Evolutionary conservation across 805 yeast species (phyloP), one percentile per base, ranked within the genome.

Genomic region (Zygotorulaspora sp.): DNA sequence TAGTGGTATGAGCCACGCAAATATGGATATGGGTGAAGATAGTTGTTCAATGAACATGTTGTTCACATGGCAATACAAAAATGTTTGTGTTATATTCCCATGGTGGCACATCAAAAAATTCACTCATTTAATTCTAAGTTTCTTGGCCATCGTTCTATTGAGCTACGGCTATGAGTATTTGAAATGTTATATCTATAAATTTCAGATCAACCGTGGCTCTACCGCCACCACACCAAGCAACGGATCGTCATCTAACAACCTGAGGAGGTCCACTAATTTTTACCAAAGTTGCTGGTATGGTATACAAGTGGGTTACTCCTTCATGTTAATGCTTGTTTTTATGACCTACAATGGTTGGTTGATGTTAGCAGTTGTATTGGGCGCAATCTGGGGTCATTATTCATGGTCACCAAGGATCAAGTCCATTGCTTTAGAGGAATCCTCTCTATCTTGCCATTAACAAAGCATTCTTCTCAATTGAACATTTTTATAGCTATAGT

Each of bases 321-420:
- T 82, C 52, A 63, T 78, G 66, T 63, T 79, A 50, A 84, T 85
- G 95, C 71, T 84, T 48, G 75, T 86, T 0, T 85, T 84, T 50
- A 85, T 85, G 95, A 83, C 90, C 5, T 85, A 82, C 58, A 84
- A 84, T 55, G 85, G 90, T 9, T 85, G 89, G 89, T 72, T 79
- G 22, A 83, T 84, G 92, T 32, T 76, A 6, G 78, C 90, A 3
- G 83, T 83, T 7, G 78, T 76, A 1, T 46, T 70, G 2, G 95
- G 95, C 2, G 92, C 92, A 2, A 71, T 68, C n/a, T 15, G 75
- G 17, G 95, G 95, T 1, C 72, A 78, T 54, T 77, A 70, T 50
- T 23, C 75, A 8, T 85, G 86, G 81, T 74, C 75, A 3, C 44
- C 55, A 7, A 52, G 50, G 14, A 35, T 45, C n/a, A 38, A 35